phyloP scores from a whole-genome alignment of 2,329 filamentous ascomycete species.

The Aspergillus udagawae region DNA sequence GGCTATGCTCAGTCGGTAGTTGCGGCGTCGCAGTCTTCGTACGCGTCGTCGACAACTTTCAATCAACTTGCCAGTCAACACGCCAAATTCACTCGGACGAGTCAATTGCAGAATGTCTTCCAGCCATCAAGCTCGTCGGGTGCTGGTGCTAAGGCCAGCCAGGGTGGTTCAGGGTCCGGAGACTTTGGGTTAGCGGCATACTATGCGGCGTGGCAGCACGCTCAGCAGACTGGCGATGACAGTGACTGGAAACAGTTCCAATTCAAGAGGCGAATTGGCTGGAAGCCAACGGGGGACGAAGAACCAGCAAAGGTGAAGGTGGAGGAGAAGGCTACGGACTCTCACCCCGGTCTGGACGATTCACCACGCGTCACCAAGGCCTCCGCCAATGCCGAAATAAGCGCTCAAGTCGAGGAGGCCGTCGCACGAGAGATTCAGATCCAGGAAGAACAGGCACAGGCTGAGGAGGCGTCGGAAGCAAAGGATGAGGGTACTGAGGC shows the following conservation, averaged over 20 bases:
- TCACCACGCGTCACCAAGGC: conserved; percentile 60
- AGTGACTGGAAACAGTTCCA: conserved; percentile 91
- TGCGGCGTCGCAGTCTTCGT: conserved; percentile 82
- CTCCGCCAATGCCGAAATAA: conserved; percentile 44
- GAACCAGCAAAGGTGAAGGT: conserved; percentile 30
- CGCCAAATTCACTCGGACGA: conserved; percentile 49
- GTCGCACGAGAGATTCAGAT: conserved; percentile 73
- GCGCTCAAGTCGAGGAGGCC: conserved; percentile 81
- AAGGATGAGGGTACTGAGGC: conserved; percentile 23
- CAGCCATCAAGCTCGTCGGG: conserved; percentile 54
- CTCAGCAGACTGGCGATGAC: conserved; percentile 64
- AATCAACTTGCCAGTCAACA: conserved; percentile 51
- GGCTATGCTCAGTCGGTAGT: conserved; percentile 98
- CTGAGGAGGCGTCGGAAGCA: conserved; percentile 34
- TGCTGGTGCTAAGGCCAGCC: conserved; percentile 53
- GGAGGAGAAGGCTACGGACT: conserved; percentile 26
- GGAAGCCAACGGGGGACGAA: conserved; percentile 59
- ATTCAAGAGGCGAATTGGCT: conserved; percentile 82
- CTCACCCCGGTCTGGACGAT: conserved; percentile 52
- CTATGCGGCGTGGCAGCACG: conserved; percentile 82
- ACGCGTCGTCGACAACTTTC: conserved; percentile 62
- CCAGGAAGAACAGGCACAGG: conserved; percentile 49
- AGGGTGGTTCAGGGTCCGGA: conserved; percentile 50
- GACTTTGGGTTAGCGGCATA: conserved; percentile 80
- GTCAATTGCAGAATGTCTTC: conserved; percentile 75